These are phyloP conservation scores for Fusarium anguioides DNA, from an alignment of 2,329 filamentous ascomycete genomes.

Conservation along the genomic window DNA sequence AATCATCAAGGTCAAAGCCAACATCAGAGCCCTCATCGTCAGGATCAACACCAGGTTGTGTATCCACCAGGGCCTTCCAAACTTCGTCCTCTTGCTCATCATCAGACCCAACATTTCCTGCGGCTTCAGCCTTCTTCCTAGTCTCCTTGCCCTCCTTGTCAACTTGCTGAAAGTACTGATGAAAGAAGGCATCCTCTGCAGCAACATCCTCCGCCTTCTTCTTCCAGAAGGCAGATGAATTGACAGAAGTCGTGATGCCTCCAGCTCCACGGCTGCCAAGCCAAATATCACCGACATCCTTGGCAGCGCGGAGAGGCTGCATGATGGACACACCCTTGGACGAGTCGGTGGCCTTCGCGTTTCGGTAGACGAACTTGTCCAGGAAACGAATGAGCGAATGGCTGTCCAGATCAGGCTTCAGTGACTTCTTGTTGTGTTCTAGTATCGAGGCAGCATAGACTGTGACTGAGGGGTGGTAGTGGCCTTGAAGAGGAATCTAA, in stretches of 20 bases:
- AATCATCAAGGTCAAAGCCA: constrained; percentile 61
- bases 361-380: constrained; percentile 98
- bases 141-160: constrained; percentile 68
- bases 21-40: constrained; percentile 63
- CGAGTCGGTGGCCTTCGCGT: constrained; percentile 77
- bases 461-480: constrained; percentile 94
- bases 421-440: constrained; percentile 74
- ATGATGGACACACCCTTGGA: constrained; percentile 90
- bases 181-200: constrained; percentile 97
- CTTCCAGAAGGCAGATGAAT: constrained; percentile 90
- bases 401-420: constrained; percentile 89
- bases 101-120: constrained; percentile 57
- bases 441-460: constrained; percentile 82
- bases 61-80: constrained; percentile 89
- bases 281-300: constrained; percentile 66
- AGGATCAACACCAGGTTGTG: constrained; percentile 72
- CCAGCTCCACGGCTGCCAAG: constrained; percentile 63
- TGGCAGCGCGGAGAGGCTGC: constrained; percentile 79
- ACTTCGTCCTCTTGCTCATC: constrained; percentile 82
- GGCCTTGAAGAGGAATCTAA: constrained; percentile 59
- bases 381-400: constrained; percentile 96
- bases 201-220: constrained; percentile 89
- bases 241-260: constrained; percentile 65
- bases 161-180: constrained; percentile 89
- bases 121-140: constrained; percentile 63